Evolutionary conservation across 192 early-diverging fungal genomes (phyloP), one percentile per base, ranked within the genome.

Genomic region (Coemansia sp.): DNA sequence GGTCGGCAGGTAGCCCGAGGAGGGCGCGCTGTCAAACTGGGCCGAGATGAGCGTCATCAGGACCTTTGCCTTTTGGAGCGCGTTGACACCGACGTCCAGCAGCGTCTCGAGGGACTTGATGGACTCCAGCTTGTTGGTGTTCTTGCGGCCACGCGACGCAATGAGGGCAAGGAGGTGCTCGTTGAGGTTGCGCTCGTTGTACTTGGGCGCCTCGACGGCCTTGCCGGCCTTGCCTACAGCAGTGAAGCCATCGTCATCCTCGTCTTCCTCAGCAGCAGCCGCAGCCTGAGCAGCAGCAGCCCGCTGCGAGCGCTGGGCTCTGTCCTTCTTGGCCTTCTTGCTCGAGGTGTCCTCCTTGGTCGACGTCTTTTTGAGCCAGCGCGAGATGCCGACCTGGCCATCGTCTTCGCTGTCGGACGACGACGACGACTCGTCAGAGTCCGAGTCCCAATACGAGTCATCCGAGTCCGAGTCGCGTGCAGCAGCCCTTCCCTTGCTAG

Each of bases 121-220:
- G 75, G 93, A 89, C 60, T 85, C 88, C 32, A 85, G 68, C 76
- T 93, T 92, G 77, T 98, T 91, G 41, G 94, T 98, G 80, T 89
- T 89, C 92, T 95, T 98, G 84, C 96, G 96, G 42, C 98, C 98
- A 68, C 98, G 89, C 45, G 93, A 86, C 42, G 90, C 89, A 49
- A 89, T 56, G 27, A 98, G 82, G 65, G 93, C 92, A 43, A 72
- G 74, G 56, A 99, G 86, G 64, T 89, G 86, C 82, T 95, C 90
- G 84, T 93, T 92, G 49, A 99, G 77, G 61, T 92, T 90, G 40
- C 92, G 89, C 12, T 84, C 75, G 31, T 88, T 89, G 42, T 90
- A 71, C 65, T 88, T 89, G 29, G 75, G 77, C 60, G 83, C 71
- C 46, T 79, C 74, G 41, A 80, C 88, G 35, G 81, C 82, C 82